A percentile compares a stretch with the other conserved stretches of the same genome.
phyloP scores from a whole-genome alignment of 768 basidiomycete species.

The Dictyophora rubrovolvata region DNA sequence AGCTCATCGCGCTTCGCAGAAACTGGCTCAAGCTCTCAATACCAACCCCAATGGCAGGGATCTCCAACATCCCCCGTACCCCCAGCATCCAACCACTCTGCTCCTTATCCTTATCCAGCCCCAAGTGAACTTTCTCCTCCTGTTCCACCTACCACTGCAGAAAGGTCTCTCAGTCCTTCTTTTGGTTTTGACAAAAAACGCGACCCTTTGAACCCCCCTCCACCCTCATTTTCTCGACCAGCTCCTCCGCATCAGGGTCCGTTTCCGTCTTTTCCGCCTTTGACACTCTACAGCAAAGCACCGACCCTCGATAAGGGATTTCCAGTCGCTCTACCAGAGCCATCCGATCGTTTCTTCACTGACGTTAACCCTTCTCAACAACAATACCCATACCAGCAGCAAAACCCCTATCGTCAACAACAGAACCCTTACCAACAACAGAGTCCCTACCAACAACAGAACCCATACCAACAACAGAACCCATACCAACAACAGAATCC shows the following conservation, averaged over 20 bases:
- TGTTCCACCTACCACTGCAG: no score
- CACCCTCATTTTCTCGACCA: slow-evolving; percentile 5
- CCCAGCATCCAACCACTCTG: background rate
- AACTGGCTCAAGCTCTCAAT: background rate
- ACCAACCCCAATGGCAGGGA: background rate
- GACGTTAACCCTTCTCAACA: background rate
- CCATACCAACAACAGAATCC: no score
- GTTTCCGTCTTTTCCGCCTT: slow-evolving; percentile 20
- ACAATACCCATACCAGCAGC: no score
- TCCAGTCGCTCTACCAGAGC: slow-evolving; percentile 28
- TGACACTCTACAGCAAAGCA: slow-evolving; percentile 22
- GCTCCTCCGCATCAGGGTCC: background rate
- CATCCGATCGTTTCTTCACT: background rate
- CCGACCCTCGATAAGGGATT: slow-evolving; percentile 34
- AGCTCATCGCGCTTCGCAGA: background rate
- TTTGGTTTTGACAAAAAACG: background rate
- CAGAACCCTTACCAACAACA: no score
- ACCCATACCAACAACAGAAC: no score
- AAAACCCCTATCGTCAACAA: no score
- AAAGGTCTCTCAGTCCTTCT: no score
- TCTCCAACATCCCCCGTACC: background rate
- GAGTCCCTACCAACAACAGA: no score
- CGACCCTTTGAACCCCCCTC: slow-evolving; percentile 4
- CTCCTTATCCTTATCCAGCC: background rate
- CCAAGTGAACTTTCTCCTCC: no score